These are phyloP conservation scores for Candida koratica DNA, from an alignment of 805 yeast species.

Conservation along the genomic window DNA sequence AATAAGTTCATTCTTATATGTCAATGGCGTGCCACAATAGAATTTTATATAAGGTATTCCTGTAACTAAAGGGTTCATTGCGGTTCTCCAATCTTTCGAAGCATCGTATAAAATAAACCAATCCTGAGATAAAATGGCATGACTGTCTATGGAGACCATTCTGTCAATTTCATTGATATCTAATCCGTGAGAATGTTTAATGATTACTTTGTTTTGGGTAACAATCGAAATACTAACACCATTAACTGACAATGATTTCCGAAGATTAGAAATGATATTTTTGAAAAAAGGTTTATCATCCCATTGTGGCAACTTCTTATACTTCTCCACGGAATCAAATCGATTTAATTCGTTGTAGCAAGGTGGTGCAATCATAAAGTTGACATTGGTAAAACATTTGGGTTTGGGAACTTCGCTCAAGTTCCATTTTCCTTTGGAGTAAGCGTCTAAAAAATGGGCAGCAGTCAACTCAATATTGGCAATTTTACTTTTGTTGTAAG, in stretches of 20 bases:
- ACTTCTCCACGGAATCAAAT: slow-evolving; percentile 39
- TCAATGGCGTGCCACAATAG: slow-evolving; percentile 60
- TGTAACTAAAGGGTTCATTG: slow-evolving; percentile 57
- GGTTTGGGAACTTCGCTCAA: slow-evolving; percentile 56
- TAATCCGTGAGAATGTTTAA: slow-evolving; percentile 48
- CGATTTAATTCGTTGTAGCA: slow-evolving; percentile 48
- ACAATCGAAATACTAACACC: slow-evolving; percentile 62
- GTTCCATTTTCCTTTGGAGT: slow-evolving; percentile 53
- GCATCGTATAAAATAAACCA: slow-evolving; percentile 58
- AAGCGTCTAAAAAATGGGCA: slow-evolving; percentile 53
- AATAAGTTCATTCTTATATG: slow-evolving; percentile 39
- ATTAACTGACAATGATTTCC: slow-evolving; percentile 39
- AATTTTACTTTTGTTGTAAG: slow-evolving; percentile 18
- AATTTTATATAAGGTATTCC: slow-evolving; percentile 57
- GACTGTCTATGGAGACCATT: slow-evolving; percentile 60
- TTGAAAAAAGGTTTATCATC: slow-evolving; percentile 37
- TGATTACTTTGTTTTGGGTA: slow-evolving; percentile 43
- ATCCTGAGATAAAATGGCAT: slow-evolving; percentile 57
- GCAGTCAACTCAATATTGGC: slow-evolving; percentile 33
- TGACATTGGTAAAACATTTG: slow-evolving; percentile 40
- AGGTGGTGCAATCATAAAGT: slow-evolving; percentile 59
- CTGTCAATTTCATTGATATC: slow-evolving; percentile 51
- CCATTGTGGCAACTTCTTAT: slow-evolving; percentile 48
- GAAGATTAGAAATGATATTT: slow-evolving; percentile 32
- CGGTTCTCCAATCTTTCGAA: slow-evolving; percentile 65